A percentile compares a stretch with the other conserved stretches of the same genome.
Conservation (phyloP, 176 grass and related monocot genomes). For the Carex scoparia region DNA sequence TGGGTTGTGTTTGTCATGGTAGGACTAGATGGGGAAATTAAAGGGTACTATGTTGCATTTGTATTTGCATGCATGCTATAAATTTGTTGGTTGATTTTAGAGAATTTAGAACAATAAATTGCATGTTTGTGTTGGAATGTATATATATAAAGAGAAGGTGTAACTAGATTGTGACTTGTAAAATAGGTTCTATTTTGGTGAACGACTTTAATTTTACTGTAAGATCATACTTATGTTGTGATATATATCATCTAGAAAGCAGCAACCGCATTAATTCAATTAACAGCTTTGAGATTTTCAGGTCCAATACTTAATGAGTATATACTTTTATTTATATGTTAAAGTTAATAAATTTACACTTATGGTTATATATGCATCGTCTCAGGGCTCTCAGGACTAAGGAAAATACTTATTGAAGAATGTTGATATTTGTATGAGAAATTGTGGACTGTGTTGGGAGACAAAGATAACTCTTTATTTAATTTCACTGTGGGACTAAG, state of each 20-base stretch:
- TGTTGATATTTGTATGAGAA: too few species aligned
- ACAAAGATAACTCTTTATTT: too few species aligned
- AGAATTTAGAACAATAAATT: not conserved
- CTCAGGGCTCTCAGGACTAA: too few species aligned
- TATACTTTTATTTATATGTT: too few species aligned
- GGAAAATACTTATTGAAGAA: too few species aligned
- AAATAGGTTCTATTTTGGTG: constrained; percentile 2
- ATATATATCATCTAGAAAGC: not conserved
- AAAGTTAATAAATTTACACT: too few species aligned
- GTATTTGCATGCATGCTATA: constrained; percentile 2
- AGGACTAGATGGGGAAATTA: too few species aligned
- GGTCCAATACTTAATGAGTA: too few species aligned
- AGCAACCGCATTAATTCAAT: not conserved
- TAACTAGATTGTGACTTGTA: not conserved
- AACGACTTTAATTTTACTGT: not conserved
- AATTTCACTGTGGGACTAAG: too few species aligned
- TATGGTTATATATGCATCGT: too few species aligned
- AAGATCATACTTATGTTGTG: constrained; percentile 12
- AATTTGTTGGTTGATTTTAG: not conserved
- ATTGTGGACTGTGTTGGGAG: too few species aligned
- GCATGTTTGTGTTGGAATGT: not conserved
- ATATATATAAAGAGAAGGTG: not conserved
- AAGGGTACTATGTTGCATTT: not conserved
- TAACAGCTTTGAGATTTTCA: too few species aligned
- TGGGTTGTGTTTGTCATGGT: not conserved